Base-by-base conservation (phyloP, 1,139 yeast genomes). In the Pichia sp. region DNA sequence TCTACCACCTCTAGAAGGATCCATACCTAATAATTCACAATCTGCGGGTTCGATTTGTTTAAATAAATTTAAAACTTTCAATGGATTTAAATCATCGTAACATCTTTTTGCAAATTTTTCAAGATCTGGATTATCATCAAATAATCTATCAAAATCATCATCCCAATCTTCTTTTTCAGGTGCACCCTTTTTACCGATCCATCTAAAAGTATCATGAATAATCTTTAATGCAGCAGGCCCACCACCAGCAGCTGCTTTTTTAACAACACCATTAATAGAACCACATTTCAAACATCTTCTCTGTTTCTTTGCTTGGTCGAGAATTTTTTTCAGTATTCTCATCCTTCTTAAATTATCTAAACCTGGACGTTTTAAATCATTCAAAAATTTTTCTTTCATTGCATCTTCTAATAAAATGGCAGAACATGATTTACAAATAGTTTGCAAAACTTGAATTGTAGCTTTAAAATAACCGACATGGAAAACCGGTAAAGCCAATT, bases 391-490 rank as follows among this genome's bases (percentile, higher is more conserved):
- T 50, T 92, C 72, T 58, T 84, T 86, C 34, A 81, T 75, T 40
- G 74, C 76, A 56, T 87, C 96, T 56, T 83, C 88, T 40, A 94
- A 69, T 54, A 94, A 69, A 29, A 94, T 69, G 7, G 84, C 73
- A 1, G 95, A 86, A 69, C 99, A 94, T 57, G 78, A 81, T 66
- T 94, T 94, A 73, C 99, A 94, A 55, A 94, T 83, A 52, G 87
- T 81, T 66, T 94, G 98, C 49, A 94, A 71, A 45, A 94, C 90
- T 61, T 83, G 85, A 56, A 94, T 86, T 38, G 88, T 86, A 39
- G 94, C 83, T 66, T 90, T 92, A 75, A 94, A 92, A 65, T 89
- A 94, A 5, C 99, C 99, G 42, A 92, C 95, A 64, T 94, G 98
- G 70, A 92, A 94, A 25, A 90, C 97, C 2, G 99, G 99, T 45